These are phyloP conservation scores for Stephania japonica DNA, from an alignment of 164 flowering plant genomes.

Conservation along the genomic window DNA sequence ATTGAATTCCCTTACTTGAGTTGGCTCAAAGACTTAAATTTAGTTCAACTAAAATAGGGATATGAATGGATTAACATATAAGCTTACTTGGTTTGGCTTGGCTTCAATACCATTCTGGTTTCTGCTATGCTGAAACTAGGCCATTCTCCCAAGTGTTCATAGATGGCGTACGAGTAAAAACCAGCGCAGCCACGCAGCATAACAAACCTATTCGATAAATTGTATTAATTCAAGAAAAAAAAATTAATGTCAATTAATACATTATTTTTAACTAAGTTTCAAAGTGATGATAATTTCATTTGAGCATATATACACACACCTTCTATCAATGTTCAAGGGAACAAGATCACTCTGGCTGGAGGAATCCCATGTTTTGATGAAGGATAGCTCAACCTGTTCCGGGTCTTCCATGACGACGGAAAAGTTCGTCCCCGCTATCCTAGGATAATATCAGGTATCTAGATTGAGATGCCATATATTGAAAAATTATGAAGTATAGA, in stretches of 20 bases:
- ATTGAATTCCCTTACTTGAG: background rate
- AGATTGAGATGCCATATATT: background rate
- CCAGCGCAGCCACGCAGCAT: slow-evolving; percentile 74
- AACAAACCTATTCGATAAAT: slow-evolving; percentile 42
- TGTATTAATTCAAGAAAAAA: background rate
- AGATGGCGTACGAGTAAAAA: slow-evolving; percentile 81
- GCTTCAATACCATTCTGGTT: slow-evolving; percentile 77
- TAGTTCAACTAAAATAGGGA: background rate
- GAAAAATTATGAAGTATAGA: no score
- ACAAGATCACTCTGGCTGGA: slow-evolving; percentile 39
- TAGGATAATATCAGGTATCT: slow-evolving; percentile 23
- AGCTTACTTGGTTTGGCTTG: slow-evolving; percentile 69
- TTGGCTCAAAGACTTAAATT: background rate
- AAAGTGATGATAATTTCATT: background rate
- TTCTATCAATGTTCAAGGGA: slow-evolving; percentile 80
- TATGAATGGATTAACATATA: background rate
- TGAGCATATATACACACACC: slow-evolving; percentile 30
- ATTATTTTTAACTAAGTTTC: background rate
- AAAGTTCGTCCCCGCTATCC: slow-evolving; percentile 60
- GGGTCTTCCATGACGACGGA: slow-evolving; percentile 51
- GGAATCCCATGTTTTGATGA: slow-evolving; percentile 68
- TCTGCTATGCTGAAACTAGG: slow-evolving; percentile 59
- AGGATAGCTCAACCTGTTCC: slow-evolving; percentile 83
- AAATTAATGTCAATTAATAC: background rate
- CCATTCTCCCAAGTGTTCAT: slow-evolving; percentile 78